A percentile compares a stretch with the other conserved stretches of the same genome.
phyloP scores from a whole-genome alignment of 768 basidiomycete genomes.

The Peribolospora baueri region DNA sequence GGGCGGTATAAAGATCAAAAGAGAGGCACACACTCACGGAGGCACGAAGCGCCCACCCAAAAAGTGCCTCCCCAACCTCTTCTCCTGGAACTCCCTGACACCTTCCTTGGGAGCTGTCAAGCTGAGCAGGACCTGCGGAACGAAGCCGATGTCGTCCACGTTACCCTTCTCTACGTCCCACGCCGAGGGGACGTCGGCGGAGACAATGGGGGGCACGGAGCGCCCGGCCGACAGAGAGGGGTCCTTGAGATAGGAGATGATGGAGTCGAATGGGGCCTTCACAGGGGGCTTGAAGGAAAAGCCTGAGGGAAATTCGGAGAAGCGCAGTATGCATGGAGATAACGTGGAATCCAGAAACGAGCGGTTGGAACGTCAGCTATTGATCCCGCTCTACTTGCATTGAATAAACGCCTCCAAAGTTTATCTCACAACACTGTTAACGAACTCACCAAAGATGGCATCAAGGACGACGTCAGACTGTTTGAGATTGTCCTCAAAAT shows the following conservation, averaged over 20 bases:
- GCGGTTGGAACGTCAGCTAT: neutral
- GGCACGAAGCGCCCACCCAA: conserved; percentile 84
- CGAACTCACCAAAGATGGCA: conserved; percentile 49
- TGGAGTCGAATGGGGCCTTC: conserved; percentile 60
- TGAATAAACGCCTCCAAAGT: neutral
- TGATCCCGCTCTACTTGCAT: neutral
- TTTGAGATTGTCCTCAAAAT: conserved; percentile 13
- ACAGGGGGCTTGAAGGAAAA: conserved; percentile 89
- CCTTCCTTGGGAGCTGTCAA: conserved; percentile 88
- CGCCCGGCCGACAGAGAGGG: conserved; percentile 26
- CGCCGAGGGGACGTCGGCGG: conserved; percentile 86
- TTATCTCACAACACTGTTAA: neutral
- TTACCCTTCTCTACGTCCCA: conserved; percentile 62
- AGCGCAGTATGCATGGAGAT: neutral
- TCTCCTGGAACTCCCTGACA: conserved; percentile 35
- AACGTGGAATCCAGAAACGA: neutral
- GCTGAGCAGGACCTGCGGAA: conserved; percentile 45
- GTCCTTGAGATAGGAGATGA: conserved; percentile 26
- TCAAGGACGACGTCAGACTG: conserved; percentile 57
- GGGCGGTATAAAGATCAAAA: neutral
- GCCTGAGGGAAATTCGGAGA: conserved; percentile 17
- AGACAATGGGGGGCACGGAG: conserved; percentile 56
- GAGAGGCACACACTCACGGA: conserved; percentile 30
- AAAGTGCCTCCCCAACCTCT: conserved; percentile 45
- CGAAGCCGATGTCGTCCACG: conserved; percentile 4